Evolutionary conservation across 2,329 filamentous ascomycete genomes (phyloP), one percentile per base, ranked within the genome.

Genomic region (Didymella pinodella): DNA sequence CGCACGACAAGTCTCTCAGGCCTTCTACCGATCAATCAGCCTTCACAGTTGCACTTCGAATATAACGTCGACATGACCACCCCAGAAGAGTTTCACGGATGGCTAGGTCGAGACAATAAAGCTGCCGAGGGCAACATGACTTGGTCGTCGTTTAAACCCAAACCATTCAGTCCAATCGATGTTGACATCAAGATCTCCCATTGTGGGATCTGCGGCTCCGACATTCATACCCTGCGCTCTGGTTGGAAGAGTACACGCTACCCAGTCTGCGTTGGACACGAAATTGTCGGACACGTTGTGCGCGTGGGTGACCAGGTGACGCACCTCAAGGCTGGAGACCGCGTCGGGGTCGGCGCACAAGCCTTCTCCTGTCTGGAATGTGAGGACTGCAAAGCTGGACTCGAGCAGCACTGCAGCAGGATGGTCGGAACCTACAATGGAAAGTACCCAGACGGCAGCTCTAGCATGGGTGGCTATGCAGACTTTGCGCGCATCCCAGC

Each of bases 391-490:
- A 73, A 74, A 4, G 69, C 71, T 40, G 82, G 81, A 16, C 65
- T 69, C 11, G 79, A 82, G 57, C 77, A 80, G 47, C 74, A 82
- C 62, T 83, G 81, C 64, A 59, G 69, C 5, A 75, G 71, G 26
- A 83, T 84, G 72, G 76, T 85, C 20, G 81, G 84, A 53, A 90
- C 88, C 0, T 90, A 89, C 66, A 84, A 85, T 61, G 78, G 80
- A 38, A 81, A 79, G 22, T 88, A 87, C 66, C 77, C 79, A 7
- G 72, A 74, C 64, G 88, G 88, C 7, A 84, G 79, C 63, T 87
- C 85, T 73, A 84, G 85, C 1, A 89, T 90, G 66, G 91, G 91
- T 3, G 90, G 81, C 0, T 88, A 86, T 64, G 84, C 84, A 7
- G 77, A 81, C 50, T 82, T 84, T 60, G 82, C 83, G 70, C 81